A percentile compares a stretch with the other conserved stretches of the same genome.
Evolutionary conservation across 192 early-diverging fungal genomes (phyloP).

Genomic region (Chytriomyces sp.): DNA sequence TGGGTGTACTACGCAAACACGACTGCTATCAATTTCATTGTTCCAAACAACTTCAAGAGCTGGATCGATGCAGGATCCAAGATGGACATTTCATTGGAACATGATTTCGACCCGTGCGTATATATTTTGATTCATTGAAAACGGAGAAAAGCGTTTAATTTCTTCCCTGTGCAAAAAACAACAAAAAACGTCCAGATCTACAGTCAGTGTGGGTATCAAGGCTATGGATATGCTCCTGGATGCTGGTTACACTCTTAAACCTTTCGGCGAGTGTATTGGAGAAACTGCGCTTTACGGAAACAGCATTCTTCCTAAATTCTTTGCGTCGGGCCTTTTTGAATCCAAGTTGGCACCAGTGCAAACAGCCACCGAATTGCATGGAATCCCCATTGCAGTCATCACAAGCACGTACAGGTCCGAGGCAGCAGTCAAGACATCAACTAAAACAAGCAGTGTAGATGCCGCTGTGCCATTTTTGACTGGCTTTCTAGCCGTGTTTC

Average conservation of each 20-base stretch:
- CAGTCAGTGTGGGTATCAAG: neutral
- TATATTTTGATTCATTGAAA: neutral
- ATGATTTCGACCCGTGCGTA: neutral
- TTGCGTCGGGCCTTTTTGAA: neutral
- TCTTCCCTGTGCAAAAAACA: neutral
- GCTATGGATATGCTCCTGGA: neutral
- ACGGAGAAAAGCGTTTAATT: neutral
- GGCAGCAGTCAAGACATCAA: neutral
- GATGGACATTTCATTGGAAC: neutral
- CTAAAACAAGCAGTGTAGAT: neutral
- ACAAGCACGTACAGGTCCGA: neutral
- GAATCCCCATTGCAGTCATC: neutral
- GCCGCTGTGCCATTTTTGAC: neutral
- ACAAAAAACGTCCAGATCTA: neutral
- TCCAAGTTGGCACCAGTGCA: neutral
- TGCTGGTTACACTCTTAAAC: neutral
- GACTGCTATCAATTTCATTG: neutral
- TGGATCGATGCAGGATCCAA: neutral
- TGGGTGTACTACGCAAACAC: slow-evolving; percentile 11
- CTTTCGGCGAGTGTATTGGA: neutral
- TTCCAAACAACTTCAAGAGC: neutral
- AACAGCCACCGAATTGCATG: neutral
- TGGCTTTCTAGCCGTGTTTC: neutral
- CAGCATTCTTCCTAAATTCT: neutral
- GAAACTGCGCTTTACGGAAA: neutral